These are phyloP conservation scores for Funneliformis geosporum DNA, from an alignment of 192 early-diverging fungal species.

Conservation along the genomic window DNA sequence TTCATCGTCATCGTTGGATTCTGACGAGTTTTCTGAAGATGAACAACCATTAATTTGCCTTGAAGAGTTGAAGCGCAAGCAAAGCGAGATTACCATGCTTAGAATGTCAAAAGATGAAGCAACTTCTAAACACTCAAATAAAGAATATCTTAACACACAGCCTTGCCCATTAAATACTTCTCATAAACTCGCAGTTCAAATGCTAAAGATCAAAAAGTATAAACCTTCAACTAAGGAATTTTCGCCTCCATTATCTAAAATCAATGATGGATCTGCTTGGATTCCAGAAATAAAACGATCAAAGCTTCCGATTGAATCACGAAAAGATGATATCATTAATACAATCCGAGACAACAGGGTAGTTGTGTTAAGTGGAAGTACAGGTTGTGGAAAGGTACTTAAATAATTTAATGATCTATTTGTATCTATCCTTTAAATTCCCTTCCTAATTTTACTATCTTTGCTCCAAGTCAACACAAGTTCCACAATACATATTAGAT, in stretches of 20 bases:
- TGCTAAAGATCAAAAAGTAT: slow-evolving; percentile 4
- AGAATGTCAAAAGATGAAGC: not conserved
- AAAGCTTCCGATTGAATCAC: slow-evolving; percentile 29
- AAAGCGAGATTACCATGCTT: not conserved
- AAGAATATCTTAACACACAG: not conserved
- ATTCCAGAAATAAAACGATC: slow-evolving; percentile 14
- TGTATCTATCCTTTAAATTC: not conserved
- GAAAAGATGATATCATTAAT: slow-evolving; percentile 29
- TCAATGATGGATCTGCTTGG: slow-evolving; percentile 22
- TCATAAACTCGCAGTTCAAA: not conserved
- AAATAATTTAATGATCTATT: not conserved
- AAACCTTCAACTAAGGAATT: slow-evolving; percentile 14
- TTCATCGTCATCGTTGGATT: not conserved
- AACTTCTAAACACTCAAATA: not conserved
- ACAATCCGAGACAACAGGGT: slow-evolving; percentile 33
- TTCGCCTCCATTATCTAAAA: not conserved
- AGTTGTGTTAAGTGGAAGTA: slow-evolving; percentile 35
- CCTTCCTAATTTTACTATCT: not conserved
- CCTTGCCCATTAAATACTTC: not conserved
- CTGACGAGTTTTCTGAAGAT: not conserved
- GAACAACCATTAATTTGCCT: not conserved
- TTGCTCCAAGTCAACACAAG: slow-evolving; percentile 34
- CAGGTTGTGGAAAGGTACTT: slow-evolving; percentile 39
- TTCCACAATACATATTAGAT: slow-evolving; percentile 37
- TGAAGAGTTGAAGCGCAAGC: not conserved